Base-by-base conservation (phyloP, 2,329 filamentous ascomycete species). In the Zopfia rhizophila region DNA sequence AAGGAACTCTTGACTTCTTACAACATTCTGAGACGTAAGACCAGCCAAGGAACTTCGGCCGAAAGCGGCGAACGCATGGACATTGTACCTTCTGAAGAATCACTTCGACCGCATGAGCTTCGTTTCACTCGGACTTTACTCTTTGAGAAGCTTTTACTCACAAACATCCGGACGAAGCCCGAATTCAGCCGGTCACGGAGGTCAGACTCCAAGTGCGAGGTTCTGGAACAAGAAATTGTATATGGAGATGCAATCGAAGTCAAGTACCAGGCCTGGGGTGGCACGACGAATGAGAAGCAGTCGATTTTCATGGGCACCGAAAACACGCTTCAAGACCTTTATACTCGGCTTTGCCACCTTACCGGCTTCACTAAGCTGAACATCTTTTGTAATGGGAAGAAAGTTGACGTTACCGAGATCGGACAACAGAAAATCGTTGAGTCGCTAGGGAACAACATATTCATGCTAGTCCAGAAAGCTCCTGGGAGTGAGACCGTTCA, bases 311-410 rank as follows among this genome's bases (percentile, higher is more conserved):
- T 94, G 55, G 89, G 89, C 1, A 80, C 82, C 31, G 78, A 83
- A 18, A 90, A 92, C 45, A 94, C 88, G 0, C 81, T 84, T 5
- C 81, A 82, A 1, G 86, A 89, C 29, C 75, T 96, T 4, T 78
- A 89, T 21, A 83, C 85, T 13, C 85, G 80, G 45, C 71, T 96
- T 28, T 80, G 82, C 22, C 79, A 85, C 48, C 82, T 81, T 12
- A 93, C 89, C 0, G 88, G 89, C 0, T 94, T 92, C 63, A 82
- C 85, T 4, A 90, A 88, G 58, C 89, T 91, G 58, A 85, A 83
- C 3, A 76, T 90, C 1, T 93, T 91, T 65, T 86, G 85, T 53
- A 81, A 82, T 12, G 90, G 90, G 1, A 79, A 80, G 41, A 78
- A 80, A n/a, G 75, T 93, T 43, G 76, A 85, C 30, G 80, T 89